phyloP scores from a whole-genome alignment of 768 basidiomycete species.

The Kwoniella dejecticola region DNA sequence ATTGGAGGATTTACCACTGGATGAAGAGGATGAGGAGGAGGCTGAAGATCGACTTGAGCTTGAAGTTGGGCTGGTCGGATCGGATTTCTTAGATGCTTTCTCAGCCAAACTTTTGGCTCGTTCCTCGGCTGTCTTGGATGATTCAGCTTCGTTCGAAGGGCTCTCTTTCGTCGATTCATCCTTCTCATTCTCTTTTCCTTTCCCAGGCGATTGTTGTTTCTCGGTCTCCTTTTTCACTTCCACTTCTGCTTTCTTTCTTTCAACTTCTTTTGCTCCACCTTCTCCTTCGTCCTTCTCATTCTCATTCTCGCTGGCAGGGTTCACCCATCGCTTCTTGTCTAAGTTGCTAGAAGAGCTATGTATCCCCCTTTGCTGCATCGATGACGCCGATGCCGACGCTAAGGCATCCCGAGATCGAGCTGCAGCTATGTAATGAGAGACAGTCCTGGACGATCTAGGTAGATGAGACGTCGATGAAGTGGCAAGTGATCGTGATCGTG shows the following conservation, averaged over 20 bases:
- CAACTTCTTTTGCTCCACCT: neutral
- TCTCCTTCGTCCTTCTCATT: neutral
- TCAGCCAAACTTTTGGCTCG: conserved; percentile 22
- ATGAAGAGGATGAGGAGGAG: conserved; percentile 20
- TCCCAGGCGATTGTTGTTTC: conserved; percentile 15
- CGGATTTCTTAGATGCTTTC: conserved; percentile 7
- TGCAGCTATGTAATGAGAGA: conserved; percentile 9
- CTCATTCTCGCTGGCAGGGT: conserved; percentile 9
- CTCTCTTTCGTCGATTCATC: conserved; percentile 18
- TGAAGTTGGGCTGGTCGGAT: too few species aligned
- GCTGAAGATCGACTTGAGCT: conserved; percentile 12
- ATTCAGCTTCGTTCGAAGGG: conserved; percentile 22
- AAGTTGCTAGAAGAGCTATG: conserved; percentile 23
- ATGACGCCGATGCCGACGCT: neutral
- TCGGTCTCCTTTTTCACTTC: conserved; percentile 37
- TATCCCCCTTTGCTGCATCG: conserved; percentile 9
- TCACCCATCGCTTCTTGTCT: conserved; percentile 36
- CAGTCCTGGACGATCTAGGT: conserved; percentile 1
- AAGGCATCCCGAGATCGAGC: neutral
- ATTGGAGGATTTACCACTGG: conserved; percentile 13
- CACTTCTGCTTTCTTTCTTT: neutral
- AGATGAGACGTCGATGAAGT: conserved; percentile 12
- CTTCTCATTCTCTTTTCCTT: conserved; percentile 18
- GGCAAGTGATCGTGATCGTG: conserved; percentile 18
- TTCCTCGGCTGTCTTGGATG: conserved; percentile 34